phyloP scores from a whole-genome alignment of 352 stramenopile genomes.

The Pythium grandisporangium region DNA sequence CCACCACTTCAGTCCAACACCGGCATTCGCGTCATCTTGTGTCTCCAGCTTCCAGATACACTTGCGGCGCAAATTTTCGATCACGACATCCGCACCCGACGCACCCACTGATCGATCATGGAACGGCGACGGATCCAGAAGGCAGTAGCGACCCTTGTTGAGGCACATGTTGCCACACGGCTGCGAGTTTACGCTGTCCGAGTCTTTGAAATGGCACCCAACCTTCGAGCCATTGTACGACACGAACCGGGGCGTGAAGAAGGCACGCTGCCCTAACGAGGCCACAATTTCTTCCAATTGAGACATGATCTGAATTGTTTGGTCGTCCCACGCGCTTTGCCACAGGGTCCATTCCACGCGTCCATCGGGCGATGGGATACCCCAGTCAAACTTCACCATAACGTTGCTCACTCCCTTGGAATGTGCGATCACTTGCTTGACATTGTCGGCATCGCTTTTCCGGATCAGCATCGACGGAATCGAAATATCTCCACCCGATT shows the following conservation, averaged over 20 bases:
- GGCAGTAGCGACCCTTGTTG: conserved; percentile 96
- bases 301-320: conserved; percentile 69
- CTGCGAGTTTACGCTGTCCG: conserved; percentile 36
- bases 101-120: conserved; percentile 89
- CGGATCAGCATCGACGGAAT: conserved; percentile 95
- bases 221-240: conserved; percentile 94
- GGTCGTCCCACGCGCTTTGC: conserved; percentile 91
- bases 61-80: conserved; percentile 89
- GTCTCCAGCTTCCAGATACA: conserved; percentile 93
- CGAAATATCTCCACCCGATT: conserved; percentile 93
- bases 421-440: conserved; percentile 87
- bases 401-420: conserved; percentile 85
- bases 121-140: conserved; percentile 91
- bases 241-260: conserved; percentile 95
- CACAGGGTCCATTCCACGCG: conserved; percentile 96
- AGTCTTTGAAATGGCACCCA: conserved; percentile 80
- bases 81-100: conserved; percentile 92
- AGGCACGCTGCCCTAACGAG: conserved; percentile 85
- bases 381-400: conserved; percentile 95
- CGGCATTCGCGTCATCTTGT: conserved; percentile 54
- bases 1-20: conserved; percentile 91
- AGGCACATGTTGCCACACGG: conserved; percentile 95
- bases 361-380: conserved; percentile 89
- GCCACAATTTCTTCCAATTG: conserved; percentile 75
- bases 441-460: conserved; percentile 90